Evolutionary conservation across 2,329 filamentous ascomycete genomes (phyloP).

Genomic region (Teratosphaeria pseudoeucalypti): DNA sequence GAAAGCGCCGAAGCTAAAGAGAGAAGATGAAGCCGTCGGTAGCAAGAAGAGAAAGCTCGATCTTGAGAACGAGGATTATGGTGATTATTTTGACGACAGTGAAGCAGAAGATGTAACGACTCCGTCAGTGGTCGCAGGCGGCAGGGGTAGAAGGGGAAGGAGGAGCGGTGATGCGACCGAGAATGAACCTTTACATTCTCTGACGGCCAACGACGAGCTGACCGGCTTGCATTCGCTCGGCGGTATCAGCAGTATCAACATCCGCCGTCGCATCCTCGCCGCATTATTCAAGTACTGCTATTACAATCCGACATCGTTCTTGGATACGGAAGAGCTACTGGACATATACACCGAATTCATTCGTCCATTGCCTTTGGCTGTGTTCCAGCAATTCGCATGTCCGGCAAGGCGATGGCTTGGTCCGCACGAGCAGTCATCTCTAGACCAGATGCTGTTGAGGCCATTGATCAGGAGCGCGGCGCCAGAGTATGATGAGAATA

Average conservation of each 20-base stretch:
- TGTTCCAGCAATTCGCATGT: slow-evolving; percentile 48
- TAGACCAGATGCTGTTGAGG: slow-evolving; percentile 44
- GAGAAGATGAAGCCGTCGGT: slow-evolving; percentile 45
- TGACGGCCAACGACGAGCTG: slow-evolving; percentile 2
- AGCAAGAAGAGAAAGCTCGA: slow-evolving; percentile 44
- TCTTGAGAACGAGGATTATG: slow-evolving; percentile 40
- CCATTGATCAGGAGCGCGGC: slow-evolving; percentile 36
- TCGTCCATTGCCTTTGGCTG: slow-evolving; percentile 46
- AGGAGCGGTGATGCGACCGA: background rate
- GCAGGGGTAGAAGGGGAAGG: background rate
- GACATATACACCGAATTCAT: slow-evolving; percentile 48
- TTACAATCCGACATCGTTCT: slow-evolving; percentile 32
- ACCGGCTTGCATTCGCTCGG: slow-evolving; percentile 13
- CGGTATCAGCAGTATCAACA: slow-evolving; percentile 44
- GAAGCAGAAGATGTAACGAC: slow-evolving; percentile 2
- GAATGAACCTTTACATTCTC: background rate
- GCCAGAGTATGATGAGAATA: slow-evolving; percentile 29
- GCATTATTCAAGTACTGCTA: slow-evolving; percentile 35
- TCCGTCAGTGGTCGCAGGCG: background rate
- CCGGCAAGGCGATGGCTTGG: slow-evolving; percentile 27
- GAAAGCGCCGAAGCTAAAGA: slow-evolving; percentile 31
- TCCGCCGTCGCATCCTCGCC: slow-evolving; percentile 55
- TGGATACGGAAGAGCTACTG: slow-evolving; percentile 48
- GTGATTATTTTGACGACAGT: slow-evolving; percentile 23
- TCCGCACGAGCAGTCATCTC: slow-evolving; percentile 35